Conservation (phyloP, 768 basidiomycete genomes). For the Candolleomyces aberdarensis region DNA sequence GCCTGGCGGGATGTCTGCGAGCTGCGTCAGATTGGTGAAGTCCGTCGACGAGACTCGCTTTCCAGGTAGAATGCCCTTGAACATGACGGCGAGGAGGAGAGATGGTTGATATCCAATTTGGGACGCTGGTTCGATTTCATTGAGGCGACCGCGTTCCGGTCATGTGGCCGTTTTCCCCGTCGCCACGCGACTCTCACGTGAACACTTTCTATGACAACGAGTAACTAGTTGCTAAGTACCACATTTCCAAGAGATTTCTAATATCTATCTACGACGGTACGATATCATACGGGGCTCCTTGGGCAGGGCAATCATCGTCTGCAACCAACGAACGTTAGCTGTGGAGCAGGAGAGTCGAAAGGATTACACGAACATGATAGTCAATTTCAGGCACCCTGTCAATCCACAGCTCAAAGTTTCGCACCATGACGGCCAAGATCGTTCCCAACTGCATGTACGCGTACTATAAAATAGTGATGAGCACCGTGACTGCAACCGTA, state of each 20-base stretch:
- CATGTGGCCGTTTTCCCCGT: not conserved
- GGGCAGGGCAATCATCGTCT: constrained; percentile 98
- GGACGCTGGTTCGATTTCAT: constrained; percentile 26
- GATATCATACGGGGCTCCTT: constrained; percentile 61
- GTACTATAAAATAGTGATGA: constrained; percentile 36
- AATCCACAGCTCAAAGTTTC: constrained; percentile 71
- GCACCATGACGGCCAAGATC: constrained; percentile 75
- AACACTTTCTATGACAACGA: no score
- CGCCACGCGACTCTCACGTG: not conserved
- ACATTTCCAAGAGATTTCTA: no score
- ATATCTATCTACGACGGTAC: constrained; percentile 58
- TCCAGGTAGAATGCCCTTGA: constrained; percentile 75
- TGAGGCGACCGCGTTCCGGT: not conserved
- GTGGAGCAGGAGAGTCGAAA: not conserved
- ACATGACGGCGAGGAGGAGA: constrained; percentile 47
- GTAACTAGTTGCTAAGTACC: no score
- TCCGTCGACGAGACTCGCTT: constrained; percentile 65
- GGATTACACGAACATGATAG: constrained; percentile 60
- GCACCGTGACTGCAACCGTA: no score
- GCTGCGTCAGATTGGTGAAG: constrained; percentile 67
- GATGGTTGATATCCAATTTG: constrained; percentile 26
- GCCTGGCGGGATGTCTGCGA: constrained; percentile 44
- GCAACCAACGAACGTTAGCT: constrained; percentile 5
- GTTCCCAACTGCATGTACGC: constrained; percentile 92
- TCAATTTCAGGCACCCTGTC: constrained; percentile 79